Percentiles rank a stretch among this genome's conserved stretches.
Evolutionary conservation across 2,329 filamentous ascomycete genomes (phyloP).

Genomic region (Diaporthe ilicicola): DNA sequence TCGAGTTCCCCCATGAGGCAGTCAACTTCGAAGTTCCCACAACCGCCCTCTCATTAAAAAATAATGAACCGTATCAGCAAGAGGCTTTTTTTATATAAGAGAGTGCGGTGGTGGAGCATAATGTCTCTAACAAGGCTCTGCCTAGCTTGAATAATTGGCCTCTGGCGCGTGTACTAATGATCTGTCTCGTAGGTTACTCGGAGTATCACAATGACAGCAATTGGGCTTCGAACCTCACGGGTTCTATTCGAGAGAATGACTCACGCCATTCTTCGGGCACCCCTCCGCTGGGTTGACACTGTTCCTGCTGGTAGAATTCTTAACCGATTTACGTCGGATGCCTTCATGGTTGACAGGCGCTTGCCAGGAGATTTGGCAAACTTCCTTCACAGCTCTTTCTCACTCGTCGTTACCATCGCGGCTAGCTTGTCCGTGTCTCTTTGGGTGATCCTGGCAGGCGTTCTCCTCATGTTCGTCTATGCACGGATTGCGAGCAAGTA

Average conservation of each 20-base stretch:
- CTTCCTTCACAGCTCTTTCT: slow-evolving; percentile 42
- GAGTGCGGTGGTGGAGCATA: not conserved
- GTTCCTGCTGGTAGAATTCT: slow-evolving; percentile 51
- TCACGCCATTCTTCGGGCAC: slow-evolving; percentile 48
- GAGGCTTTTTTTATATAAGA: not conserved
- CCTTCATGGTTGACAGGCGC: slow-evolving; percentile 47
- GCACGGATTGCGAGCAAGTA: slow-evolving; percentile 46
- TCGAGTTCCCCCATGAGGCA: too few relatives aligned
- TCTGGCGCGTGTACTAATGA: not conserved
- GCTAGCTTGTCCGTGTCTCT: slow-evolving; percentile 46
- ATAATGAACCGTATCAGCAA: too few relatives aligned
- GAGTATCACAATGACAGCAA: slow-evolving; percentile 40
- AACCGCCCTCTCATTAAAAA: too few relatives aligned
- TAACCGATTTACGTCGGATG: slow-evolving; percentile 53
- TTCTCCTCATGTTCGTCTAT: slow-evolving; percentile 46
- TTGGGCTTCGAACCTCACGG: slow-evolving; percentile 43
- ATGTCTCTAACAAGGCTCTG: too few relatives aligned
- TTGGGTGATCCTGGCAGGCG: slow-evolving; percentile 47
- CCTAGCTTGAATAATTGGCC: not conserved
- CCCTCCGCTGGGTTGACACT: slow-evolving; percentile 51
- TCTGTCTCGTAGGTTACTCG: slow-evolving; percentile 33
- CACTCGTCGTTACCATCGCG: slow-evolving; percentile 46
- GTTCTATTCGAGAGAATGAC: slow-evolving; percentile 45
- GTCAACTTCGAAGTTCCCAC: not conserved
- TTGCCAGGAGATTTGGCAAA: slow-evolving; percentile 41